Conservation (phyloP, 495 filamentous ascomycete species). For the Niebla homalea region DNA sequence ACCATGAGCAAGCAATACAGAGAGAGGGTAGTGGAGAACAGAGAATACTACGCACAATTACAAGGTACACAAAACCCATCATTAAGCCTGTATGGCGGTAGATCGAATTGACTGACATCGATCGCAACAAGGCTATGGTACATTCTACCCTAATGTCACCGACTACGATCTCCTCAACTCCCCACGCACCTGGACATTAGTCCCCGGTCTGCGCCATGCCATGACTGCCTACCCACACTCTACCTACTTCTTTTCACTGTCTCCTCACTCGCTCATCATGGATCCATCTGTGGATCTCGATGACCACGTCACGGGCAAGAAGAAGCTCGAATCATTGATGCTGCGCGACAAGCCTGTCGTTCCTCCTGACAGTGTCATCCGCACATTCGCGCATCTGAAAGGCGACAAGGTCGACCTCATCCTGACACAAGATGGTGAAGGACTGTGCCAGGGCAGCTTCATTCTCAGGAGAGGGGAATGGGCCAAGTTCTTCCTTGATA, state of each 20-base stretch:
- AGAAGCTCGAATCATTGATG: conserved; percentile 65
- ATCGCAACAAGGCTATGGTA: conserved; percentile 55
- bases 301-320: conserved; percentile 52
- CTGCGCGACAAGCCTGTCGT: conserved; percentile 75
- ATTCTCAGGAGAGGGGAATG: conserved; percentile 76
- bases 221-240: conserved; percentile 62
- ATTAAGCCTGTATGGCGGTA: background rate
- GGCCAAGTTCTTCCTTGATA: conserved; percentile 83
- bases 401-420: conserved; percentile 70
- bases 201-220: conserved; percentile 83
- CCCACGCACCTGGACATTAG: conserved; percentile 60
- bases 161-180: conserved; percentile 64
- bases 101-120: conserved; percentile 2
- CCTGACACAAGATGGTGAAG: conserved; percentile 70
- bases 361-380: conserved; percentile 90
- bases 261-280: conserved; percentile 78
- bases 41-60: conserved; percentile 69
- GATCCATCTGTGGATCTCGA: conserved; percentile 59
- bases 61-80: conserved; percentile 51
- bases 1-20: conserved; percentile 47
- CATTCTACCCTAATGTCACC: conserved; percentile 60
- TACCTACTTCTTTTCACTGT: conserved; percentile 74
- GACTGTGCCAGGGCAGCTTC: conserved; percentile 64
- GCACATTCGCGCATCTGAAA: conserved; percentile 72
- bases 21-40: conserved; percentile 63